Base-by-base conservation (phyloP, 768 basidiomycete genomes). In the Suillus plorans region DNA sequence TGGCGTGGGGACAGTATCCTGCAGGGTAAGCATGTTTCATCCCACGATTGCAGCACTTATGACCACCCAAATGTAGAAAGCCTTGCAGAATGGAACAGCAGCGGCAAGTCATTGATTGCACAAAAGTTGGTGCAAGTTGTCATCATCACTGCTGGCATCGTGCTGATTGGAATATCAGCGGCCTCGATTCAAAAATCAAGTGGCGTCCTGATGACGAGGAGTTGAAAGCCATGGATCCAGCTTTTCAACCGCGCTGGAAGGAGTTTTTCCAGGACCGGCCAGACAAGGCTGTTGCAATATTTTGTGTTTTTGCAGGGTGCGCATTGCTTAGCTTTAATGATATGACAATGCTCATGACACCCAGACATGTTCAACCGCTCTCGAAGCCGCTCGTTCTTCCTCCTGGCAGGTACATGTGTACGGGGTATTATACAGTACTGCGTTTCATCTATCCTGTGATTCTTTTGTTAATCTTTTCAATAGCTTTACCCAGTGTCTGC, bases 121-220 rank as follows among this genome's bases (percentile, higher is more conserved):
- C 80, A 83, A 68, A 88, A 86, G 87, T 86, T 56, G 20, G 79
- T 63, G 8, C 50, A 28, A 28, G 14, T 59, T 12, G 34, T 45
- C 5, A 25, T 59, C 7, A 36, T 44, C 5, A 34, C 18, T 45
- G 56, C 47, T 34, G n/a, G 14, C 61, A 59, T 36, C 12, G 9
- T 6, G 47, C 39, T 57, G 20, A 42, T 5, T 44, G 2, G 36
- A 31, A 14, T 64, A 41, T 12, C 68, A 88, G 86, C 66, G 84
- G 77, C 2, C 68, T 84, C 39, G 85, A 89, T 66, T 81, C 81
- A 31, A 87, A 84, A 4, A 79, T 85, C 65, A 88, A 86, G 68
- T 69, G 87, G 14, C 79, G 88, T 28, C 87, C 88, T 3, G 80
- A 73, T 20, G 68, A 68, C 4, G 75, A 78, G 8, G 88, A 89